Evolutionary conservation across 2,329 filamentous ascomycete genomes (phyloP), one percentile per base, ranked within the genome.

Genomic region (Calonectria hawksworthii): DNA sequence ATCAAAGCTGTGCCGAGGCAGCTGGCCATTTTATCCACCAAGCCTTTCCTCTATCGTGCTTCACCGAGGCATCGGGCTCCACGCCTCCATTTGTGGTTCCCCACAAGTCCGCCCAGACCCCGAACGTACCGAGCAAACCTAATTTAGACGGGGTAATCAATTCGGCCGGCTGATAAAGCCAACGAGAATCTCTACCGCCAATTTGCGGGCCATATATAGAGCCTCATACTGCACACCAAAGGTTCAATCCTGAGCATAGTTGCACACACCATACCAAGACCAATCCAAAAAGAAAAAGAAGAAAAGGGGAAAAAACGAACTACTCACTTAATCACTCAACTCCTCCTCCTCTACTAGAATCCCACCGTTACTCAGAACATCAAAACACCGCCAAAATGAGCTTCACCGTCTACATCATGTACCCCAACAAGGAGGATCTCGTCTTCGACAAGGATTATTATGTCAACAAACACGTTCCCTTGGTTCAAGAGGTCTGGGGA

Each of bases 391-490:
- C 56, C 23, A 63, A 16, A n/a, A 63, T 63, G 56, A 63, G 56
- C 34, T 63, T 28, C 56, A 28, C 56, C 14, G 23, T 41, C 56
- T 63, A 63, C 23, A 63, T 63, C 8, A 11, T 63, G n/a, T 63
- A 63, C 23, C 56, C 56, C 56, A 63, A 63, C 56, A 21, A 63
- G 23, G 56, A 63, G 1, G 56, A 63, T 28, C 56, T 63, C 34
- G 56, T 63, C 34, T 63, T 63, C 8, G 56, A 63, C 56, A 63
- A 63, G 56, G 56, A 41, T 28, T 63, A 63, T 7, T 63, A 63
- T 23, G 14, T 41, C 56, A 63, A 6, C 23, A 63, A 63, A 16
- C 56, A 63, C 34, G 36, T 63, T 30, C 5, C 23, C 23, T 13
- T 63, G 16, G 56, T 63, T 9, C 6, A 41, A 41, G 13, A 63